Percentiles rank a stretch among this genome's conserved stretches.
phyloP scores from a whole-genome alignment of 2,329 filamentous ascomycete species.

The Paraconiothyrium sp. region DNA sequence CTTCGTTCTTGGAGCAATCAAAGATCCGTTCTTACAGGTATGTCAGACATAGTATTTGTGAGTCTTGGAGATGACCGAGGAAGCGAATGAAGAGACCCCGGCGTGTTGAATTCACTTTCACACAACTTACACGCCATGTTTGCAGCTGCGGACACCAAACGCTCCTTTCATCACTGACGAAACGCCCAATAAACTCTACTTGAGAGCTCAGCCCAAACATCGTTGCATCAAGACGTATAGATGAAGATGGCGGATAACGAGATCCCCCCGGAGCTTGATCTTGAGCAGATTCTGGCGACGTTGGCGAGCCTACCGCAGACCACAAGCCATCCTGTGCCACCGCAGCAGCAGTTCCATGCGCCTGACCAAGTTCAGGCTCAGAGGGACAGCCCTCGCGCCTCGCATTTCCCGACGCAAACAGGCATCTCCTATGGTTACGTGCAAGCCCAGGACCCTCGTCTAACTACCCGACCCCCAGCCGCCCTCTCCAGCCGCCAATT shows the following conservation, averaged over 20 bases:
- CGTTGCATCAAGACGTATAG: not conserved
- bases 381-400: slow-evolving; percentile 15
- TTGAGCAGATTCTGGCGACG: slow-evolving; percentile 48
- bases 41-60: not conserved
- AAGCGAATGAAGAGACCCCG: not conserved
- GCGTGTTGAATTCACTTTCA: not conserved
- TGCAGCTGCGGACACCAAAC: slow-evolving; percentile 4
- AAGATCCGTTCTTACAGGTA: not conserved
- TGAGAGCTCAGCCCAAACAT: not conserved
- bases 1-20: not conserved
- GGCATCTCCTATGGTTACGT: slow-evolving; percentile 16
- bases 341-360: slow-evolving; percentile 21
- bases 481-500: slow-evolving; percentile 25
- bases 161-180: not conserved
- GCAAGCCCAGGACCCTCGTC: slow-evolving; percentile 33
- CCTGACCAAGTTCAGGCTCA: slow-evolving; percentile 22
- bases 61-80: not conserved
- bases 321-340: slow-evolving; percentile 19
- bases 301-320: slow-evolving; percentile 42
- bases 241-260: slow-evolving; percentile 42
- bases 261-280: slow-evolving; percentile 35
- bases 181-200: not conserved
- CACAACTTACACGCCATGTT: not conserved
- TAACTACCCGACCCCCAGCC: slow-evolving; percentile 24
- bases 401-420: slow-evolving; percentile 15